Evolutionary conservation across 495 filamentous ascomycete species (phyloP), one percentile per base, ranked within the genome.

Genomic region (Aspergillus avenaceus): DNA sequence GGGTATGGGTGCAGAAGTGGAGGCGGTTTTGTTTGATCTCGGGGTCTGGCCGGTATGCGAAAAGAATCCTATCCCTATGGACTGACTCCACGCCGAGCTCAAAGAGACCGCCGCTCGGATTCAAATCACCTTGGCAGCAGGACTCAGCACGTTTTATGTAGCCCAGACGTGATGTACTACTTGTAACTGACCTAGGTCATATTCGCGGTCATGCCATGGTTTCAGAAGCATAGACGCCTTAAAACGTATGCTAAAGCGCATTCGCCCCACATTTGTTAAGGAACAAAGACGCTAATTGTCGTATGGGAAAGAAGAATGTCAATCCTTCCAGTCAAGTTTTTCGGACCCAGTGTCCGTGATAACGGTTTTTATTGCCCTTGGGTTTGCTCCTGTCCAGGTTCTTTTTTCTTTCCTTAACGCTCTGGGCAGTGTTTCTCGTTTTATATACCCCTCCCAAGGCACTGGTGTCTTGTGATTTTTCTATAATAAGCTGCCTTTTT

Each of bases 241-340:
- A n/a, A n/a, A n/a, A n/a, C n/a, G n/a, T n/a, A n/a, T n/a, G n/a
- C n/a, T n/a, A n/a, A n/a, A n/a, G n/a, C n/a, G n/a, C n/a, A n/a
- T n/a, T n/a, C n/a, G 45, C 45, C 45, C 45, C 45, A 47, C 45
- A 38, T 16, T 40, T 47, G 38, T 47, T 47, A 47, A 38, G 22
- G 22, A 26, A 14, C 27, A 38, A 37, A 21, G 31, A 18, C 45
- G 36, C 37, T 49, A 42, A 28, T 29, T 25, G 14, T 31, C 23
- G 22, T 19, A 22, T 12, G 13, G 24, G 25, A 44, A 50, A 50
- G 34, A 50, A 50, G 28, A 34, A 24, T 26, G 42, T 40, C 32
- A 52, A 46, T 52, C 26, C 55, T 47, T 22, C 44, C 40, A 14
- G 29, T 32, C 42, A 13, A 34, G 37, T 24, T 28, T 44, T 49